Base-by-base conservation (phyloP, 257 asterid species). In the Ilex aquifolium region DNA sequence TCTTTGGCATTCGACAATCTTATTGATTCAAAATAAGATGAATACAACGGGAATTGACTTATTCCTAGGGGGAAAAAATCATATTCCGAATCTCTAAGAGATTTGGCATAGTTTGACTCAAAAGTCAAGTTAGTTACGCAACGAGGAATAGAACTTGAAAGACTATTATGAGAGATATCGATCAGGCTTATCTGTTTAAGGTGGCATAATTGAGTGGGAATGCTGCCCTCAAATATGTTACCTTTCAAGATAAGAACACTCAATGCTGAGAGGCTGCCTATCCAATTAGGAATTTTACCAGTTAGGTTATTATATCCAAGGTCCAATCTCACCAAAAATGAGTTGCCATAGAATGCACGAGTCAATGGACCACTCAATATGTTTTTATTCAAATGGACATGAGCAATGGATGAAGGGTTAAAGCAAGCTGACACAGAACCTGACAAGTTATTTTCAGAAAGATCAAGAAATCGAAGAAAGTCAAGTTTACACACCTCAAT, bases 81-180 rank as follows among this genome's bases (percentile, higher is more conserved):
- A 21, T 0, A 21, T 21, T 21, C 27, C 27, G 1, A 21, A 21
- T 1, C 27, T 21, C 1, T 21, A 21, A 21, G 1, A 21, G 27
- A 21, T 0, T 42, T 7, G 27, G 27, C 27, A 21, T 21, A 21
- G 27, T 21, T 21, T 21, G 27, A 21, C 27, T 21, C 27, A 21
- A 21, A 21, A 21, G 27, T 21, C 27, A 21, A 21, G 27, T 21
- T 21, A 21, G 27, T 21, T 21, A 21, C 1, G 27, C 27, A 21
- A 21, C 27, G 27, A 21, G 27, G 27, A 21, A 21, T 1, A 21
- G 27, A 21, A 32, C 59, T 21, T 13, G 16, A 51, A 50, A 32
- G 51, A 55, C 40, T n/a, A 39, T 51, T 63, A 12, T 10, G 32
- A 63, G 60, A 63, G 2, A 63, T 13, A 53, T 63, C 67, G 46